These are phyloP conservation scores for Oligophagozyma castellii DNA, from an alignment of 1,139 yeast species.

Conservation along the genomic window DNA sequence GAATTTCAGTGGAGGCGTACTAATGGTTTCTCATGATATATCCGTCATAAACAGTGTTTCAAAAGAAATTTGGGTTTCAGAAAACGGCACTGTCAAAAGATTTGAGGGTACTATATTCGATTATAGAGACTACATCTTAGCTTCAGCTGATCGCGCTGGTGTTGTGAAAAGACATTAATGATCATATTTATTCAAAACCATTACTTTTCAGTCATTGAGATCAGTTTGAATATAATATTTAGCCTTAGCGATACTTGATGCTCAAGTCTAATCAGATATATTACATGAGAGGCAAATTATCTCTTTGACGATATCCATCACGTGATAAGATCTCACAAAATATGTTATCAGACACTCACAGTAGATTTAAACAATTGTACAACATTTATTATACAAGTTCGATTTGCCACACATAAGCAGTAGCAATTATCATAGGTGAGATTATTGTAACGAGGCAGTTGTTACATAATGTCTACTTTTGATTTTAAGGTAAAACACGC, in stretches of 20 bases:
- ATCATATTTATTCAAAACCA: background rate
- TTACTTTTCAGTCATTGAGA: too few species aligned
- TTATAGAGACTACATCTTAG: constrained; percentile 78
- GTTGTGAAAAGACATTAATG: constrained; percentile 68
- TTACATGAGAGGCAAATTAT: too few species aligned
- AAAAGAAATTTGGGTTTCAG: constrained; percentile 92
- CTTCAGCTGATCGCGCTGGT: constrained; percentile 68
- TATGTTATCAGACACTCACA: too few species aligned
- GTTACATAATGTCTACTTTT: too few species aligned
- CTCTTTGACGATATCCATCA: too few species aligned
- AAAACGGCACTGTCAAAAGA: constrained; percentile 62
- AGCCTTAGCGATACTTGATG: background rate
- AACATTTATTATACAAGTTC: too few species aligned
- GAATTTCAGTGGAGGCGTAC: constrained; percentile 84
- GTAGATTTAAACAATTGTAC: too few species aligned
- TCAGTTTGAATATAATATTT: background rate
- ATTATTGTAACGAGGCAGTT: too few species aligned
- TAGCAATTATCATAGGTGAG: too few species aligned
- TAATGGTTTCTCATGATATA: constrained; percentile 97
- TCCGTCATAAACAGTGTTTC: constrained; percentile 78
- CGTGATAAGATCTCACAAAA: too few species aligned
- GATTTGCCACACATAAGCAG: too few species aligned
- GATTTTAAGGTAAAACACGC: constrained; percentile 53
- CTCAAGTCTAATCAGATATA: too few species aligned
- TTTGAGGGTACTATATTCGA: constrained; percentile 78